Evolutionary conservation across 208 protist species (phyloP), one percentile per base, ranked within the genome.

Genomic region (Wallacemonas sp.): DNA sequence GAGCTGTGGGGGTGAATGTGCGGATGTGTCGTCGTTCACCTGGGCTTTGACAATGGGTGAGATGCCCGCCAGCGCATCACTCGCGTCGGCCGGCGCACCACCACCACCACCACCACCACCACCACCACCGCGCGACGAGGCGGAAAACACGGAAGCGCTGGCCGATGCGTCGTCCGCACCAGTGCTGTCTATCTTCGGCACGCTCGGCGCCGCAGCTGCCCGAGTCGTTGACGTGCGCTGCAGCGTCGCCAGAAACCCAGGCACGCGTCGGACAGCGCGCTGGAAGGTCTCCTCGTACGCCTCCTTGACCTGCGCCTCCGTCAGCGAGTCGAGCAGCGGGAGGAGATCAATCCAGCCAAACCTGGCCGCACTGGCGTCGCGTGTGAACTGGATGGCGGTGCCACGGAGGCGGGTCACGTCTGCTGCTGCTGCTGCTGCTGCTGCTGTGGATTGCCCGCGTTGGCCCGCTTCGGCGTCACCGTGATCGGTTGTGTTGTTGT

Each of bases 321-420:
- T 26, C 23, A 85, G 66, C 1, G 68, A 24, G 49, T 87, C 81
- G 9, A 91, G 44, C 6, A 72, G 68, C 3, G 81, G 81, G 19
- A 83, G 39, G 0, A 2, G 0, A 48, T 81, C 74, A 16, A 77
- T 21, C 43, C 65, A 74, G 32, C 69, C 65, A 23, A 72, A 77
- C 8, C 32, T 49, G 8, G 41, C 27, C 4, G 49, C 49, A 16
- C 48, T 52, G 4, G 32, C 38, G 52, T 58, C 52, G 52, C 44
- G 9, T 14, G 9, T 23, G 44, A 49, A 17, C 19, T 23, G 9
- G 17, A 9, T 17, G n/a, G 44, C 44, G 9, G 17, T 49, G 17
- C 19, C 23, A 17, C 61, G 30, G 17, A 4, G 16, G 14, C 2
- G 56, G 52, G 8, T 23, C 41, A n/a, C 26, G 38, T 44, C n/a